These are phyloP conservation scores for Hammondia hammondi DNA, from an alignment of 169 alveolate genomes.

Conservation along the genomic window DNA sequence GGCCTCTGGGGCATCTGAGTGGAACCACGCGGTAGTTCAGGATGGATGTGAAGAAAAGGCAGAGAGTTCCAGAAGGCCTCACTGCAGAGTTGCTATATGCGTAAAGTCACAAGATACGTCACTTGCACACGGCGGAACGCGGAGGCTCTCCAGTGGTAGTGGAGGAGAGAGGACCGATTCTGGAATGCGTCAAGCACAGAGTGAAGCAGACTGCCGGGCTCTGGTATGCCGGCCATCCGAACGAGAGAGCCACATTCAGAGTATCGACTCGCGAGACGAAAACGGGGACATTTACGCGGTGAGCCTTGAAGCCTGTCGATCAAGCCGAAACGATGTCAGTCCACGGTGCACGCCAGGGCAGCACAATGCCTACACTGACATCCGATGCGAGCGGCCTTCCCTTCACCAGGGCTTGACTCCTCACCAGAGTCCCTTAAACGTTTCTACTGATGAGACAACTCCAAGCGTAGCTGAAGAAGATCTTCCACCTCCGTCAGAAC, in stretches of 20 bases:
- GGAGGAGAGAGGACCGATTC: no score
- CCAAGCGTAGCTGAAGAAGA: conserved; percentile 29
- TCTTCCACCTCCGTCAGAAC: conserved; percentile 3
- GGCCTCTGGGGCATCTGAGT: no score
- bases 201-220: neutral
- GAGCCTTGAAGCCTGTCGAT: neutral
- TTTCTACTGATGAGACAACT: neutral
- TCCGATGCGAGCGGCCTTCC: neutral
- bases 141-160: no score
- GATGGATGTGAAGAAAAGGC: no score
- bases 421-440: neutral
- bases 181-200: neutral
- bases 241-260: neutral
- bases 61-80: no score
- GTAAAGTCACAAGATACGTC: no score
- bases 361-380: neutral
- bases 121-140: no score
- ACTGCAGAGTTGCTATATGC: no score
- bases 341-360: neutral
- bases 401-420: neutral
- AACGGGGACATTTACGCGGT: neutral
- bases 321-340: neutral
- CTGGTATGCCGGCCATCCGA: neutral
- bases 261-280: neutral
- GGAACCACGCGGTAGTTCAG: no score